Evolutionary conservation across 2,329 filamentous ascomycete species (phyloP).

Genomic region (Neodidymelliopsis sp.): DNA sequence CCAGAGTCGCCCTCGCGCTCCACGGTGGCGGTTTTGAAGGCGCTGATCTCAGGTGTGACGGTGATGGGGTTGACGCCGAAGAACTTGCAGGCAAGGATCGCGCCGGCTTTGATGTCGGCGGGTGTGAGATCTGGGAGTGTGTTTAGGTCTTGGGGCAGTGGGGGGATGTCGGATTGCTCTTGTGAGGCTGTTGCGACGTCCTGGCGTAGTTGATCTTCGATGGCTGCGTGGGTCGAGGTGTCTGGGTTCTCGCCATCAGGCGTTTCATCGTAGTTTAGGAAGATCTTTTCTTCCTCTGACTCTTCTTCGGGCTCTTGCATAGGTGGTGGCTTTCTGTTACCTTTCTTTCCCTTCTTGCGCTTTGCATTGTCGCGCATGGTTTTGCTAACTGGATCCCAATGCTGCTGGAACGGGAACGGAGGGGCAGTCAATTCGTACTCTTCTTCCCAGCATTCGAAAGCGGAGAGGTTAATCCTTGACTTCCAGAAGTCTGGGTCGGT

Average conservation of each 20-base stretch:
- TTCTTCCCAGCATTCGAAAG: slow-evolving; percentile 81
- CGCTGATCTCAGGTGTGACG: slow-evolving; percentile 69
- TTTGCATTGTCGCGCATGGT: slow-evolving; percentile 63
- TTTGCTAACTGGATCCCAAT: slow-evolving; percentile 83
- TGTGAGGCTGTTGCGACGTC: slow-evolving; percentile 53
- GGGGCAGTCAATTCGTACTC: slow-evolving; percentile 70
- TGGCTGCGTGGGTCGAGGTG: slow-evolving; percentile 30
- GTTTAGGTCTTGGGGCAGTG: slow-evolving; percentile 65
- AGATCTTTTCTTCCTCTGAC: slow-evolving; percentile 36
- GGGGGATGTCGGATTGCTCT: slow-evolving; percentile 66
- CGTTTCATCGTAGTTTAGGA: slow-evolving; percentile 45
- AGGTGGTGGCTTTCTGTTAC: slow-evolving; percentile 47
- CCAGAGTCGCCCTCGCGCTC: slow-evolving; percentile 57
- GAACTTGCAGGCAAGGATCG: slow-evolving; percentile 73
- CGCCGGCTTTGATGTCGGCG: slow-evolving; percentile 62
- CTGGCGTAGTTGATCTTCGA: slow-evolving; percentile 47
- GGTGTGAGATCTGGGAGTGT: slow-evolving; percentile 60
- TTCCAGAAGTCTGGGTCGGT: slow-evolving; percentile 73
- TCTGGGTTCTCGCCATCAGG: slow-evolving; percentile 31
- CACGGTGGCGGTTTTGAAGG: slow-evolving; percentile 69
- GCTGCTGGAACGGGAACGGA: slow-evolving; percentile 87
- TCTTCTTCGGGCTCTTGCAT: slow-evolving; percentile 55
- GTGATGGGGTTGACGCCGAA: slow-evolving; percentile 66
- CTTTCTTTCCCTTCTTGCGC: slow-evolving; percentile 62
- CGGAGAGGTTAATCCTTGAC: slow-evolving; percentile 74